Percentiles rank a stretch among this genome's conserved stretches.
phyloP scores from a whole-genome alignment of 1,284 basidiomycete genomes.

The Pseudozyma pruni region DNA sequence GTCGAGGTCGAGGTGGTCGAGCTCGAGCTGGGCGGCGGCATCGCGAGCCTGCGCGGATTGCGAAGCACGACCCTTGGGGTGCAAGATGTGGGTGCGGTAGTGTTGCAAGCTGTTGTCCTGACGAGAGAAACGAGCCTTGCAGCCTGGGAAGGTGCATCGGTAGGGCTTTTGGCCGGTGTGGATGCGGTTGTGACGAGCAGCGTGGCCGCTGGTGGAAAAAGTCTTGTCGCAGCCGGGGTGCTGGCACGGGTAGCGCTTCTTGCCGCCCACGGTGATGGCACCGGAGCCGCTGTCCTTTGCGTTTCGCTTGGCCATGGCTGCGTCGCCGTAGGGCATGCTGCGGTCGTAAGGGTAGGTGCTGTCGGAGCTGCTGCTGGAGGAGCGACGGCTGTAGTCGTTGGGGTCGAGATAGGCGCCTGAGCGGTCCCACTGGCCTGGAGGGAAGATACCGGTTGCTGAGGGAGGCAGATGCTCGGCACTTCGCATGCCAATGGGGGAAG shows the following conservation, averaged over 20 bases:
- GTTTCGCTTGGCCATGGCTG: constrained; percentile 20
- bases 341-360: constrained; percentile 39
- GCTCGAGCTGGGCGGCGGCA: constrained; percentile 39
- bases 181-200: constrained; percentile 80
- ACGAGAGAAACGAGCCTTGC: constrained; percentile 66
- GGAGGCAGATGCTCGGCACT: constrained; percentile 37
- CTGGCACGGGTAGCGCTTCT: constrained; percentile 73
- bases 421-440: constrained; percentile 47
- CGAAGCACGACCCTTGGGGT: constrained; percentile 56
- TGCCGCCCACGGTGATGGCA: constrained; percentile 61
- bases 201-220: constrained; percentile 84
- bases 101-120: constrained; percentile 68
- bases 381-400: constrained; percentile 40
- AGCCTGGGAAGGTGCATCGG: constrained; percentile 65
- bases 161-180: constrained; percentile 73
- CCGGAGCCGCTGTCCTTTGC: constrained; percentile 41
- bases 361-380: constrained; percentile 32
- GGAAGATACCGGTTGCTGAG: constrained; percentile 37
- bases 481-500: constrained; percentile 19
- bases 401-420: constrained; percentile 31
- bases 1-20: constrained; percentile 40
- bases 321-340: constrained; percentile 34
- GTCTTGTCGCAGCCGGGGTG: constrained; percentile 74
- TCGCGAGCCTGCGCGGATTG: constrained; percentile 44
- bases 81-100: constrained; percentile 65